Base-by-base conservation (phyloP, 345 rosid genomes). In the Geranium brycei region DNA sequence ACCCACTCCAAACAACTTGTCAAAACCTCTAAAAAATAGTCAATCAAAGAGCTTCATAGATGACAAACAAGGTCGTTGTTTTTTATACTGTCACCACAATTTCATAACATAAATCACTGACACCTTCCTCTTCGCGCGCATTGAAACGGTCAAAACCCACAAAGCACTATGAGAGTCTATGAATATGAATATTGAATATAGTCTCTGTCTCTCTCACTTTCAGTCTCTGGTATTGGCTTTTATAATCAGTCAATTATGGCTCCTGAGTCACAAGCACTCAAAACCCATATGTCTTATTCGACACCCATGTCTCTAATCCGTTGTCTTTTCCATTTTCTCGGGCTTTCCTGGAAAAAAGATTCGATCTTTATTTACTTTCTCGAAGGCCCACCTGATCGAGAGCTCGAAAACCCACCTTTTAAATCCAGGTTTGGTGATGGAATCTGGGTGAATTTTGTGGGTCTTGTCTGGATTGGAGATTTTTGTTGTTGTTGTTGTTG, bases 331-430 rank as follows among this genome's bases (percentile, higher is more conserved):
- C 59, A 14, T 66, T 68, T 65, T 35, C 41, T 4, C 10, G 41
- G 0, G 41, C 41, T 35, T 58, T 72, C 19, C 70, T 19, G 58
- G 18, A 11, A 12, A 31, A 15, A 31, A 15, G 62, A 51, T n/a
- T 0, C 4, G 67, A 74, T 69, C 79, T 75, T 59, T 51, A 18
- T 16, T 1, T 19, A 28, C 60, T 41, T 32, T 28, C n/a, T 16
- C 31, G 12, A 23, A 19, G 31, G 7, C 41, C 41, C 41, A 60
- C 13, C 31, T 60, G 16, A 60, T 23, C 62, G 7, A 23, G 12
- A 8, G 18, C 40, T 31, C 61, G 38, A 11, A 11, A n/a, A 64
- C 16, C 63, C 31, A 31, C 64, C 28, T 66, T 57, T 35, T 32
- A 19, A 57, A 55, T 40, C 38, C 51, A 0, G 19, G 66, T 3